Conservation (phyloP, 1,139 yeast species). For the Scheffersomyces cryptocercus region DNA sequence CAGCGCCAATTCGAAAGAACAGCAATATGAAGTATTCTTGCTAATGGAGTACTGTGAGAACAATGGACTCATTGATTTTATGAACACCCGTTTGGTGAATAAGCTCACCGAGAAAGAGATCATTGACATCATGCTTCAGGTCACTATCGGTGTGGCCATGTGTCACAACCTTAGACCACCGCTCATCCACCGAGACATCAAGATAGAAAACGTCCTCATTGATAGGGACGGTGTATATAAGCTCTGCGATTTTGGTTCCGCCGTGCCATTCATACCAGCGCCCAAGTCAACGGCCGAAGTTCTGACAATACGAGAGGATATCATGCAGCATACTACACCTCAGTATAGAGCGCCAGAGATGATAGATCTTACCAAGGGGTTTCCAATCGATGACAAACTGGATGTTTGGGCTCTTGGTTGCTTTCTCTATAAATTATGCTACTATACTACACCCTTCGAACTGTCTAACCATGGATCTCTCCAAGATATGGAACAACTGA, state of each 20-base stretch:
- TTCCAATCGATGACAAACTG: slow-evolving; percentile 90
- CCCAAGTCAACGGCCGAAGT: slow-evolving; percentile 69
- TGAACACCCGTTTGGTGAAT: slow-evolving; percentile 86
- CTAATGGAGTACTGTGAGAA: slow-evolving; percentile 90
- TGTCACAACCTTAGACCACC: slow-evolving; percentile 86
- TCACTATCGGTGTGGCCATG: slow-evolving; percentile 79
- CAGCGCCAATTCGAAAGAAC: slow-evolving; percentile 17
- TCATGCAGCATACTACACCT: slow-evolving; percentile 93
- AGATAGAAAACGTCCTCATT: slow-evolving; percentile 90
- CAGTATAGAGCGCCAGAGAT: slow-evolving; percentile 96
- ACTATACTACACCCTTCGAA: slow-evolving; percentile 95
- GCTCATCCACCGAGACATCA: slow-evolving; percentile 87
- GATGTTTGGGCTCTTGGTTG: slow-evolving; percentile 98
- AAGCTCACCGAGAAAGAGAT: slow-evolving; percentile 83
- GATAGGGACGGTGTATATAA: slow-evolving; percentile 73
- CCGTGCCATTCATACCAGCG: slow-evolving; percentile 65
- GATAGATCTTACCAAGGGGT: slow-evolving; percentile 82
- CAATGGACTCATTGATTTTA: slow-evolving; percentile 86
- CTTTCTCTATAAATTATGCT: slow-evolving; percentile 85
- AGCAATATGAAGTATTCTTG: slow-evolving; percentile 81
- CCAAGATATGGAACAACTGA: slow-evolving; percentile 42
- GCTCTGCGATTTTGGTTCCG: slow-evolving; percentile 93
- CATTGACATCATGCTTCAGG: slow-evolving; percentile 77
- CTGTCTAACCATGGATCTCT: slow-evolving; percentile 46
- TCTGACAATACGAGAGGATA: slow-evolving; percentile 73